Conservation (phyloP, 352 stramenopile genomes). For the Globisporangium viniferum region DNA sequence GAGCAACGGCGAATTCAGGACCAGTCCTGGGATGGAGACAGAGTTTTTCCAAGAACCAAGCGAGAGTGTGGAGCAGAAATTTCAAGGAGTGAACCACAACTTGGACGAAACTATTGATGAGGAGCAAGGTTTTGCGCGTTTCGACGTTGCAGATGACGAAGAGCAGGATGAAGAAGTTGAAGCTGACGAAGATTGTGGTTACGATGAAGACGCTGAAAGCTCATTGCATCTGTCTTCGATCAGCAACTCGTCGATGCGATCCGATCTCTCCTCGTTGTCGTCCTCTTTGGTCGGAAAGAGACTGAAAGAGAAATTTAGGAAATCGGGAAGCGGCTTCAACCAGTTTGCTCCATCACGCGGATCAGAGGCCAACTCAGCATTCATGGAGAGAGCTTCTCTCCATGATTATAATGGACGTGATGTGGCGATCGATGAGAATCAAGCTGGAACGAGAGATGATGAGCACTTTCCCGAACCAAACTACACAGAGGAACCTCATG, state of each 20-base stretch:
- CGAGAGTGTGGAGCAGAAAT: neutral
- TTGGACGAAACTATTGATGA: neutral
- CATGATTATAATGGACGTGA: neutral
- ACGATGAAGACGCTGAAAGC: constrained; percentile 29
- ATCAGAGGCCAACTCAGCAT: neutral
- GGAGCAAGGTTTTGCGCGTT: neutral
- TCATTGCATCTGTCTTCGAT: constrained; percentile 67
- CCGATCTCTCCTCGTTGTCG: constrained; percentile 62
- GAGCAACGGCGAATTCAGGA: constrained; percentile 12
- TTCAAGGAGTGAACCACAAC: neutral
- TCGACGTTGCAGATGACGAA: neutral
- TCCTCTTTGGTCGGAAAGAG: constrained; percentile 41
- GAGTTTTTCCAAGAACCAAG: neutral
- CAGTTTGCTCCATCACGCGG: neutral
- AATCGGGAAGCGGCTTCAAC: neutral
- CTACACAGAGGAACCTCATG: neutral
- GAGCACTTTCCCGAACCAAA: neutral
- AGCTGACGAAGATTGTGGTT: constrained; percentile 12
- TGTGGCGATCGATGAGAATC: neutral
- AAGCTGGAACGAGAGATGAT: neutral
- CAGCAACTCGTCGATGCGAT: constrained; percentile 37
- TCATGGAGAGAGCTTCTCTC: neutral
- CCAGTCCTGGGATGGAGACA: neutral
- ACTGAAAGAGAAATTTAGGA: constrained; percentile 6
- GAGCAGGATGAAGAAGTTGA: constrained; percentile 4